Conservation (phyloP, 1,139 yeast genomes). For the Geotrichum phurueaensis region DNA sequence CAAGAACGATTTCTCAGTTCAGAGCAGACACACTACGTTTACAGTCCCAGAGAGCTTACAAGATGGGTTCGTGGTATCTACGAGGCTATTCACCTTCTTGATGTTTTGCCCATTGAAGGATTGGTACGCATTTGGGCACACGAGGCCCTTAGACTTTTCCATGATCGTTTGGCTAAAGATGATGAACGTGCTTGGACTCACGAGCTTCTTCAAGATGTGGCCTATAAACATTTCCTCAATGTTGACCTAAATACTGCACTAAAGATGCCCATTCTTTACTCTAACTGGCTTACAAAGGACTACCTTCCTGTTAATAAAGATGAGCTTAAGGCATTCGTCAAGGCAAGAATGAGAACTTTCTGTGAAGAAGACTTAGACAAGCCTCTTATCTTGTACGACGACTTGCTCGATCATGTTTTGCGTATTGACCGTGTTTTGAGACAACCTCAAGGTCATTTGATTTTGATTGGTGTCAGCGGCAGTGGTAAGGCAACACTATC, state of each 20-base stretch:
- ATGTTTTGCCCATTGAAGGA: conserved; percentile 38
- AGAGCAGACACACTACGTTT: conserved; percentile 53
- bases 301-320: conserved; percentile 53
- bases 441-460: conserved; percentile 87
- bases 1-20: conserved; percentile 38
- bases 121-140: conserved; percentile 71
- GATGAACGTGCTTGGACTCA: conserved; percentile 52
- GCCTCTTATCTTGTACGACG: conserved; percentile 60
- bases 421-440: conserved; percentile 76
- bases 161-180: conserved; percentile 55
- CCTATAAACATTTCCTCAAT: conserved; percentile 45
- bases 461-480: conserved; percentile 78
- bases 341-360: conserved; percentile 62
- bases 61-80: conserved; percentile 80
- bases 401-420: conserved; percentile 66
- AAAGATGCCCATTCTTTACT: conserved; percentile 52
- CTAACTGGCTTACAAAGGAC: conserved; percentile 66
- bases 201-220: conserved; percentile 39
- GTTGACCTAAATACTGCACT: conserved; percentile 39
- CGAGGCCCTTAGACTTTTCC: conserved; percentile 72
- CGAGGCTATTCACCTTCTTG: conserved; percentile 45
- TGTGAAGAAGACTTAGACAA: conserved; percentile 63
- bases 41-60: conserved; percentile 88
- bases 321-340: conserved; percentile 50
- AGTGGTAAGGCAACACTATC: conserved; percentile 77